Conservation (phyloP, 352 stramenopile genomes). For the Globisporangium yorkense region DNA sequence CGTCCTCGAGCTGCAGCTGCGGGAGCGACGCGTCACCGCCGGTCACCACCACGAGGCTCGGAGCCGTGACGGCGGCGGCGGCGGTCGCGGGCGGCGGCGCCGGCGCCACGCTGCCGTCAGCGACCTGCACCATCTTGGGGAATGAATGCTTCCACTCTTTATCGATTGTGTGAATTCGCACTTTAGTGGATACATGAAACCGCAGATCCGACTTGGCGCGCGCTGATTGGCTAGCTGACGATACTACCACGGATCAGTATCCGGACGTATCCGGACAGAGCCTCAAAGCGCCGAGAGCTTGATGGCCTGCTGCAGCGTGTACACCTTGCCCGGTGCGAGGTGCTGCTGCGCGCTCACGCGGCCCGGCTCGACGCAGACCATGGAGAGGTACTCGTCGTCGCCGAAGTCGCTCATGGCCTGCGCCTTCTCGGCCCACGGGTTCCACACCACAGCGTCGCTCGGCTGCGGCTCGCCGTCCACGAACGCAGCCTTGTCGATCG, state of each 20-base stretch:
- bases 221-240: not conserved
- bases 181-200: not conserved
- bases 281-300: not conserved
- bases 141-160: not conserved
- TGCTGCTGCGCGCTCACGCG: conserved; percentile 66
- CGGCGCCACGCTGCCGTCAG: not conserved
- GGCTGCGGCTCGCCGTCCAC: conserved; percentile 33
- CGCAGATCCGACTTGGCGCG: not conserved
- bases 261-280: too few species aligned
- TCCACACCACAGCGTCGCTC: conserved; percentile 91
- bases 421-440: conserved; percentile 92
- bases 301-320: not conserved
- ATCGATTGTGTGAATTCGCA: too few species aligned
- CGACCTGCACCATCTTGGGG: not conserved
- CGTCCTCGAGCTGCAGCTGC: not conserved
- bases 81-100: too few species aligned
- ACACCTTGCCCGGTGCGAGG: conserved; percentile 20
- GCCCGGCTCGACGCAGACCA: conserved; percentile 96
- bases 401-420: conserved; percentile 92
- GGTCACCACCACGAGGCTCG: not conserved
- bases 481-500: conserved; percentile 66
- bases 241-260: too few species aligned
- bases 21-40: not conserved
- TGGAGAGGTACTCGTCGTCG: conserved; percentile 92
- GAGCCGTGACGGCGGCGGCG: too few species aligned